Percentiles rank a stretch among this genome's conserved stretches.
Evolutionary conservation across 2,329 filamentous ascomycete species (phyloP).

Genomic region (Monosporascus cannonballus): DNA sequence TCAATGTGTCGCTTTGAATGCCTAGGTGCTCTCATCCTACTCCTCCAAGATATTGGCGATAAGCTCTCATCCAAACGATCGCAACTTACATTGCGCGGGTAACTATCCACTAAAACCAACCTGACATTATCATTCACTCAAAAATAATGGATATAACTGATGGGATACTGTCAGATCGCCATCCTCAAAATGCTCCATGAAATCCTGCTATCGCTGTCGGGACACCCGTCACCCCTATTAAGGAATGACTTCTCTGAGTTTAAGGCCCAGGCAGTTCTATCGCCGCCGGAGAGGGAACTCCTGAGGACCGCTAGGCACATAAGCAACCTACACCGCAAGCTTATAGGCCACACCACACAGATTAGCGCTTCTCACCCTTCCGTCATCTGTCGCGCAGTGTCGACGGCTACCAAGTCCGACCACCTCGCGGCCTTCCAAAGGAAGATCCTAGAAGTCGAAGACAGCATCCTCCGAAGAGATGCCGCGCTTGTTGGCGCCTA

Average conservation of each 20-base stretch:
- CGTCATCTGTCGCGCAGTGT: constrained; percentile 80
- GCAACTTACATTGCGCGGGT: constrained; percentile 20
- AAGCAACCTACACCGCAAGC: constrained; percentile 68
- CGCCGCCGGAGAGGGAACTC: constrained; percentile 77
- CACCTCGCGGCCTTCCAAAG: constrained; percentile 77
- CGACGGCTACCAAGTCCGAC: constrained; percentile 65
- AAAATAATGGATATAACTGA: constrained; percentile 4
- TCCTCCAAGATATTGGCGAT: constrained; percentile 37
- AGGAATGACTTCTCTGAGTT: constrained; percentile 42
- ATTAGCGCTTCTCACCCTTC: constrained; percentile 70
- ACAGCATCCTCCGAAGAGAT: constrained; percentile 68
- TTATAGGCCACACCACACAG: constrained; percentile 59
- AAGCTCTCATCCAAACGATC: constrained; percentile 30
- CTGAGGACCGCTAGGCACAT: constrained; percentile 71
- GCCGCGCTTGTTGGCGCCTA: constrained; percentile 81
- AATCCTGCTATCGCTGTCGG: constrained; percentile 92
- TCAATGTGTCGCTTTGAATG: constrained; percentile 51
- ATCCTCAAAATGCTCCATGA: constrained; percentile 79
- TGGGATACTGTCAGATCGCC: constrained; percentile 9
- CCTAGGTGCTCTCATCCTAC: constrained; percentile 43
- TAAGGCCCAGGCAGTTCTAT: constrained; percentile 46
- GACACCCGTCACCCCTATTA: constrained; percentile 86
- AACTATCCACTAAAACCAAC: constrained; percentile 2
- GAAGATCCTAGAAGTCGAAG: constrained; percentile 81
- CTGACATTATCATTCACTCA: background rate